Evolutionary conservation across 495 filamentous ascomycete genomes (phyloP).

Genomic region (Penicillium paxilli): DNA sequence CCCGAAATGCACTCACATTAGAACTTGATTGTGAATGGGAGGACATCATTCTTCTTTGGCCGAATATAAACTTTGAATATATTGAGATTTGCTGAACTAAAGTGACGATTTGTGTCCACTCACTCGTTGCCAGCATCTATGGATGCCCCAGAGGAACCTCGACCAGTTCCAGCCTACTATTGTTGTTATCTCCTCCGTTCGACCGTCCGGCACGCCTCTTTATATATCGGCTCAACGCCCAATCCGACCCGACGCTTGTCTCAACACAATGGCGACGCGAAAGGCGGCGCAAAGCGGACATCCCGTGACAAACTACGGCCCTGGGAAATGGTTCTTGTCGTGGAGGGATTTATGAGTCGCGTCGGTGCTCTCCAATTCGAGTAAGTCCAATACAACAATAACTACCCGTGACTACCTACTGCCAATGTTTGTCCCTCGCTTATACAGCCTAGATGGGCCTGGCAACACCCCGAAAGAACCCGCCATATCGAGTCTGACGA

Average conservation of each 20-base stretch:
- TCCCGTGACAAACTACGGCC: slow-evolving; percentile 65
- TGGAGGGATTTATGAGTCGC: slow-evolving; percentile 84
- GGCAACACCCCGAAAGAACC: slow-evolving; percentile 78
- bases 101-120: no score
- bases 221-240: slow-evolving; percentile 92
- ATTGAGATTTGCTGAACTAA: no score
- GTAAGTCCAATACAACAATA: slow-evolving; percentile 58
- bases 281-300: slow-evolving; percentile 79
- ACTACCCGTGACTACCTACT: no score
- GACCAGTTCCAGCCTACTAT: slow-evolving; percentile 69
- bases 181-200: slow-evolving; percentile 89
- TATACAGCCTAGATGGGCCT: slow-evolving; percentile 71
- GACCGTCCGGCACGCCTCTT: slow-evolving; percentile 57
- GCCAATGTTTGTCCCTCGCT: no score
- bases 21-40: no score
- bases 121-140: slow-evolving; percentile 4
- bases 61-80: no score
- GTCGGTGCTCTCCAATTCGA: slow-evolving; percentile 93
- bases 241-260: slow-evolving; percentile 76
- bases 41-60: no score
- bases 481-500: slow-evolving; percentile 60
- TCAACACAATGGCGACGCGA: slow-evolving; percentile 83
- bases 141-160: slow-evolving; percentile 28
- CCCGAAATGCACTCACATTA: neutral
- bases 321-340: slow-evolving; percentile 91